These are phyloP conservation scores for Theobroma cacao DNA, from an alignment of 345 rosid genomes.

Conservation along the genomic window DNA sequence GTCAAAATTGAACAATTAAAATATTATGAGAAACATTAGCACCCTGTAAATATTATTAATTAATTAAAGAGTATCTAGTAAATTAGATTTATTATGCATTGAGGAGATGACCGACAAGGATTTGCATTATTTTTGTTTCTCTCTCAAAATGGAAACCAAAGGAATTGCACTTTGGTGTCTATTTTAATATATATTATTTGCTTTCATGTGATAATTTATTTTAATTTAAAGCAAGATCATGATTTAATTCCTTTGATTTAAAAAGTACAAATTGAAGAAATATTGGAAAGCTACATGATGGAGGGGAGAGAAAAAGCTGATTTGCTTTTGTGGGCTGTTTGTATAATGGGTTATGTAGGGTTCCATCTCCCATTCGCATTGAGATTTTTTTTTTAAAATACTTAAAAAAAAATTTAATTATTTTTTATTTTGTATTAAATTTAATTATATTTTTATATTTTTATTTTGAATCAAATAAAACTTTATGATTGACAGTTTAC, in stretches of 20 bases:
- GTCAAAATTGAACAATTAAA: neutral
- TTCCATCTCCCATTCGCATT: neutral
- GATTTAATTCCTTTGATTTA: neutral
- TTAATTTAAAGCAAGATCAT: constrained; percentile 8
- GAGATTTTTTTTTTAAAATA: neutral
- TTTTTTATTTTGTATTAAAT: too few species aligned
- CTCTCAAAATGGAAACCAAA: neutral
- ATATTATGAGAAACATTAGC: neutral
- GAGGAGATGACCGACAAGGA: neutral
- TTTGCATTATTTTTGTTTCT: neutral
- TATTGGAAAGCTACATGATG: neutral
- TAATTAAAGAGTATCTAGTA: neutral
- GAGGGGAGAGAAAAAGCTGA: neutral
- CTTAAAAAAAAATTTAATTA: too few species aligned
- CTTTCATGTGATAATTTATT: neutral
- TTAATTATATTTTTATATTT: too few species aligned
- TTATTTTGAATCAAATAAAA: too few species aligned
- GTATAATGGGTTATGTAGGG: neutral
- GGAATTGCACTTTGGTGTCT: neutral
- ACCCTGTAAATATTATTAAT: neutral
- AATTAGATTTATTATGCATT: neutral
- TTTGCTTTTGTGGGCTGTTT: neutral
- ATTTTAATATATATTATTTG: neutral
- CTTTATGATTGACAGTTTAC: too few species aligned
- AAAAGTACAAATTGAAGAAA: neutral